phyloP scores from a whole-genome alignment of 306 rosid species.

The Astragalus membranaceus region DNA sequence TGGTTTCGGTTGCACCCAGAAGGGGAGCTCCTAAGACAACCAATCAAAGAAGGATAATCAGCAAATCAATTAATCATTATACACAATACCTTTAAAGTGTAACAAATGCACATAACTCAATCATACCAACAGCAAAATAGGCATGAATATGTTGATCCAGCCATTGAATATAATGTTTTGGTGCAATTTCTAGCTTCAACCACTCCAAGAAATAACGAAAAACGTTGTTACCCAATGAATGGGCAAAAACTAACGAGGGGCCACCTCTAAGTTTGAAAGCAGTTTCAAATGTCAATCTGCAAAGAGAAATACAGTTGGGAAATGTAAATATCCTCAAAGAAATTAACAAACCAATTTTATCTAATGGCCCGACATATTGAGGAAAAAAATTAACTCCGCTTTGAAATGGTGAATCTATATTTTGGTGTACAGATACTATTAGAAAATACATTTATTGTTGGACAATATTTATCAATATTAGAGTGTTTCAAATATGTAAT shows the following conservation, averaged over 20 bases:
- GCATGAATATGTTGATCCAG: constrained; percentile 94
- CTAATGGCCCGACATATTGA: not conserved
- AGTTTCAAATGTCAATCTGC: constrained; percentile 90
- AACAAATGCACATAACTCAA: constrained; percentile 4
- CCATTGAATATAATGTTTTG: constrained; percentile 80
- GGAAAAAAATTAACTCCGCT: not conserved
- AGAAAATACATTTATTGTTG: not conserved
- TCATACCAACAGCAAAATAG: constrained; percentile 92
- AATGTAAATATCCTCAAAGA: constrained; percentile 12
- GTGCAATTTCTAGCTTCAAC: constrained; percentile 95
- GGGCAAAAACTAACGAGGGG: constrained; percentile 92
- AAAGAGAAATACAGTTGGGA: constrained; percentile 21
- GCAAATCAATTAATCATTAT: constrained; percentile 6
- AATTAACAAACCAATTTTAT: constrained; percentile 4
- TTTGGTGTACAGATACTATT: not conserved
- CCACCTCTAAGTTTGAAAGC: constrained; percentile 93
- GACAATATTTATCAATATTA: not conserved
- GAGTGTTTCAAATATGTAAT: not conserved
- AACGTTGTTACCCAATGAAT: constrained; percentile 86
- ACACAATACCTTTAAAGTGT: constrained; percentile 15
- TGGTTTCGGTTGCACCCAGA: constrained; percentile 81
- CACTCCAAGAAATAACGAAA: constrained; percentile 98
- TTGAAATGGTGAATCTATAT: not conserved
- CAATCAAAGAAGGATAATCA: constrained; percentile 25
- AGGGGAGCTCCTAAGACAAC: constrained; percentile 71